Percentiles rank a stretch among this genome's conserved stretches.
phyloP scores from a whole-genome alignment of 2,329 filamentous ascomycete genomes.

The Mycosphaerelloides madeirae region DNA sequence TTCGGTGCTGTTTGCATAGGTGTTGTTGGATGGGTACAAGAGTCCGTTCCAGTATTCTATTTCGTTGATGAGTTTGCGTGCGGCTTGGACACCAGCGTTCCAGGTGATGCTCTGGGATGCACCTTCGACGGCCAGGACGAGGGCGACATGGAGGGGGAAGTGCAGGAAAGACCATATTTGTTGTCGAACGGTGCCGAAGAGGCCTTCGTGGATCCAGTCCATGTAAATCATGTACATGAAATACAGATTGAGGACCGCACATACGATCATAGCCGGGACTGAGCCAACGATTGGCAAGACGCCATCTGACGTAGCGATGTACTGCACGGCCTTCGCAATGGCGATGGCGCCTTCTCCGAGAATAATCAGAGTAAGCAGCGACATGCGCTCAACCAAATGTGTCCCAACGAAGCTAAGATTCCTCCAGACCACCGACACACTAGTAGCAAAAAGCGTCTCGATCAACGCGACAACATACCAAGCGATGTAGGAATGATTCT shows the following conservation, averaged over 20 bases:
- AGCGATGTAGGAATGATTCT: constrained; percentile 39
- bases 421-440: constrained; percentile 30
- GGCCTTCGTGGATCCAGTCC: constrained; percentile 20
- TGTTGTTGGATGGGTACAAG: not conserved
- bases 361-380: constrained; percentile 37
- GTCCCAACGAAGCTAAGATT: constrained; percentile 37
- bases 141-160: constrained; percentile 23
- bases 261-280: constrained; percentile 32
- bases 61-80: constrained; percentile 5
- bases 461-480: constrained; percentile 49
- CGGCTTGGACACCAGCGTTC: constrained; percentile 19
- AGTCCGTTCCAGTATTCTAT: not conserved
- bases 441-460: constrained; percentile 31
- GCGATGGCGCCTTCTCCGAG: constrained; percentile 38
- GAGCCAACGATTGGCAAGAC: constrained; percentile 16
- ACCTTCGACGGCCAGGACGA: constrained; percentile 18
- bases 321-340: constrained; percentile 31
- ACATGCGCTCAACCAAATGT: constrained; percentile 36
- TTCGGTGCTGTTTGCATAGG: not conserved
- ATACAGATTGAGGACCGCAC: constrained; percentile 31
- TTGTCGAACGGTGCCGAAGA: constrained; percentile 21
- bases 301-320: constrained; percentile 29
- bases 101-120: constrained; percentile 33
- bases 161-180: constrained; percentile 25
- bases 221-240: constrained; percentile 28